Evolutionary conservation across 257 asterid species (phyloP), one percentile per base, ranked within the genome.

Genomic region (Solanum dulcamara): DNA sequence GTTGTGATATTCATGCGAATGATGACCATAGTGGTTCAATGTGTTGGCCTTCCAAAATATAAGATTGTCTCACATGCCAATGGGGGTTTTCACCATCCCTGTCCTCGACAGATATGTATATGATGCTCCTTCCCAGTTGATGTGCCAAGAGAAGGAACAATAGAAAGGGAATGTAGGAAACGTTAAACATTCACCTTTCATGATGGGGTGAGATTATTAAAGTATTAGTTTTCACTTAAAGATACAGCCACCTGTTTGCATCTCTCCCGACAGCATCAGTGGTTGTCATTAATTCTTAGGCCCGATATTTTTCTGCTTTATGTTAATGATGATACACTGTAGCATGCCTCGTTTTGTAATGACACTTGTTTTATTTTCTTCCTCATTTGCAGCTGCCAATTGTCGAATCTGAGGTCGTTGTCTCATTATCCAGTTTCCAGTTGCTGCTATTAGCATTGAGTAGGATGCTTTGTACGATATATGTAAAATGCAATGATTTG

Each of bases 381-480:
- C 30, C 42, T 44, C 60, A 24, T 89, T 74, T 82, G 32, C 93
- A 94, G 97, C 94, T 92, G 95, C 98, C 80, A 94, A 92, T 87
- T 93, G 98, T 93, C 90, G 97, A 90, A 94, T 94, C 83, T 94
- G 93, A 92, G 38, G 26, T 42, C 75, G 1, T 40, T 46, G 50
- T 74, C 84, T 81, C 85, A n/a, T 12, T 74, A 3, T 72, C 55
- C 81, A 44, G 60, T 44, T 44, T 44, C 60, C 24, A 42, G 26
- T 7, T 75, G 60, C 59, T 44, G 81, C 59, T 75, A 24, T 74
- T 40, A 42, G 60, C 24, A 44, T n/a, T 24, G 37, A 38, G n/a
- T 74, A 13, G 42, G n/a, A 26, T 74, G 81, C 57, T 74, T 44
- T 44, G 4, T 24, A 46, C 38, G 59, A 24, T n/a, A 12, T 40